phyloP scores from a whole-genome alignment of 202 grass and related monocot genomes.

The Hordeum pubiflorum region DNA sequence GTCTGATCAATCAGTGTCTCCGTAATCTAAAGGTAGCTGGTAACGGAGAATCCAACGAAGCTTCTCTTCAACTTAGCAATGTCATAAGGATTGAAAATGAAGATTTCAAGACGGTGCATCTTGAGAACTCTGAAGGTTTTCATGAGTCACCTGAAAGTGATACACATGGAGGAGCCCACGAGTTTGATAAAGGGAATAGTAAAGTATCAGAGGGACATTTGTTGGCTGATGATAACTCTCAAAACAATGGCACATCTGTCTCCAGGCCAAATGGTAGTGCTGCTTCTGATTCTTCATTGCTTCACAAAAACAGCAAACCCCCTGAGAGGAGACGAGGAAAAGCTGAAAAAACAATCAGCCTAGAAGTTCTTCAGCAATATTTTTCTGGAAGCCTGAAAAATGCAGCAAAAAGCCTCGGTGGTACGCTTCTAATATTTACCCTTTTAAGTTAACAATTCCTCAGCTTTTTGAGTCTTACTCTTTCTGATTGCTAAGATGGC shows the following conservation, averaged over 20 bases:
- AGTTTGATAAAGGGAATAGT: slow-evolving; percentile 34
- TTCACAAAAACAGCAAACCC: slow-evolving; percentile 46
- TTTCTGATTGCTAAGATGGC: not conserved
- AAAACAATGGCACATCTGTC: slow-evolving; percentile 34
- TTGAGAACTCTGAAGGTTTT: slow-evolving; percentile 35
- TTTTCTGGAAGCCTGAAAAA: slow-evolving; percentile 90
- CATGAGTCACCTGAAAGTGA: slow-evolving; percentile 26
- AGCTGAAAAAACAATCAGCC: slow-evolving; percentile 89
- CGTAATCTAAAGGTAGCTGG: slow-evolving; percentile 60
- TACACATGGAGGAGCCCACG: slow-evolving; percentile 5
- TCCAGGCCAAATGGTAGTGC: slow-evolving; percentile 37
- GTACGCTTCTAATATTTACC: slow-evolving; percentile 33
- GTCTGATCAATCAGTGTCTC: slow-evolving; percentile 48
- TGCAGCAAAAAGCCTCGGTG: slow-evolving; percentile 87
- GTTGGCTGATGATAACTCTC: slow-evolving; percentile 34
- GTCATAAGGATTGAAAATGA: slow-evolving; percentile 40
- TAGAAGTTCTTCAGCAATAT: slow-evolving; percentile 88
- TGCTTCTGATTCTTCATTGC: slow-evolving; percentile 39
- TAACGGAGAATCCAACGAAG: slow-evolving; percentile 28
- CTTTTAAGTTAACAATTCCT: slow-evolving; percentile 20
- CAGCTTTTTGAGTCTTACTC: not conserved
- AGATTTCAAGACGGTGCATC: slow-evolving; percentile 36
- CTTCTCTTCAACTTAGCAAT: slow-evolving; percentile 42
- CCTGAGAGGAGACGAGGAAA: slow-evolving; percentile 80
- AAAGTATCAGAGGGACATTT: slow-evolving; percentile 35